Conservation (phyloP, 1,139 yeast genomes). For the Suhomyces atakaporum region DNA sequence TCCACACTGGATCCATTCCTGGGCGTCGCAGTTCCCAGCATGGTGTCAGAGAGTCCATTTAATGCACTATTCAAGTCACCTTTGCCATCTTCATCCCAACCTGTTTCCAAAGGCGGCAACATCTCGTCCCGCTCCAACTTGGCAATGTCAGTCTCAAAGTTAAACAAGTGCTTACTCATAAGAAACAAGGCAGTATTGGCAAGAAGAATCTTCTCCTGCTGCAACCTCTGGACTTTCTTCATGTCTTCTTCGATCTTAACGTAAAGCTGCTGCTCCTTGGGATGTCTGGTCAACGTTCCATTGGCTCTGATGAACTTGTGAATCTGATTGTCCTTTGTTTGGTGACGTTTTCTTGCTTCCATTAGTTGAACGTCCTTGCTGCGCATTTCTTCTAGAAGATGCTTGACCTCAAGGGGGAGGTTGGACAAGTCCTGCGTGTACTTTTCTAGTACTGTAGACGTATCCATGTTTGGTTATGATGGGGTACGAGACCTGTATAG, state of each 20-base stretch:
- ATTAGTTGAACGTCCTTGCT: constrained; percentile 66
- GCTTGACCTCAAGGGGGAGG: constrained; percentile 86
- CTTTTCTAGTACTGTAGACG: constrained; percentile 51
- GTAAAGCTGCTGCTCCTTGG: constrained; percentile 73
- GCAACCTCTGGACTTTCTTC: constrained; percentile 59
- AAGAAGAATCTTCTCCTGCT: constrained; percentile 73
- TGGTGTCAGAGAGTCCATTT: constrained; percentile 25
- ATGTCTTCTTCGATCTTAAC: constrained; percentile 72
- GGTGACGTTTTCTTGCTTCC: constrained; percentile 68
- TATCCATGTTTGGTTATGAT: constrained; percentile 35
- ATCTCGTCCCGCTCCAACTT: constrained; percentile 79
- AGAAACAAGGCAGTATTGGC: constrained; percentile 83
- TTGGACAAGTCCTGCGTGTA: constrained; percentile 65
- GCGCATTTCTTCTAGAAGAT: constrained; percentile 76
- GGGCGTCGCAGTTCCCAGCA: constrained; percentile 38
- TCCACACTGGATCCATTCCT: constrained; percentile 23
- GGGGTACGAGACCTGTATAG: not conserved
- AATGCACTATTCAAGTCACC: constrained; percentile 15
- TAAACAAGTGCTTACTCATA: constrained; percentile 70
- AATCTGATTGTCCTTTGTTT: constrained; percentile 71
- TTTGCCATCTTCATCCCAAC: constrained; percentile 18
- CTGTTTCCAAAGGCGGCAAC: constrained; percentile 55
- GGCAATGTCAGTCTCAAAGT: constrained; percentile 74
- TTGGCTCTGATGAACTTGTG: constrained; percentile 82
- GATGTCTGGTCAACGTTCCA: constrained; percentile 80